Evolutionary conservation across 495 filamentous ascomycete genomes (phyloP).

Genomic region (Daldinia caldariorum): DNA sequence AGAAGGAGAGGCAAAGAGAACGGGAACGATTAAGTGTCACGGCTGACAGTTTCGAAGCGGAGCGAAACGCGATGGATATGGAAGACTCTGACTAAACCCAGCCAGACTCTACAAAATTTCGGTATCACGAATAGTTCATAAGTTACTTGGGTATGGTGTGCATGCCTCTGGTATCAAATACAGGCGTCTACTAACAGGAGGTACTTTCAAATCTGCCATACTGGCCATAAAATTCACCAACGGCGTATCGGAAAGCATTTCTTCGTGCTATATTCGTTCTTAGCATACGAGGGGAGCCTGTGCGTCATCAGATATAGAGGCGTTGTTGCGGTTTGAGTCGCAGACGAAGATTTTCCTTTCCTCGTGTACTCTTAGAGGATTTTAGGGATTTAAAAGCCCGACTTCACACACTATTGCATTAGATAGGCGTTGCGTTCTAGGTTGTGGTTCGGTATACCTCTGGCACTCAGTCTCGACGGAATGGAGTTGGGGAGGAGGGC

Average conservation of each 20-base stretch:
- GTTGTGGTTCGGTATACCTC: slow-evolving; percentile 20
- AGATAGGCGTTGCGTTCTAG: slow-evolving; percentile 46
- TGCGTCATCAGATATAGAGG: slow-evolving; percentile 35
- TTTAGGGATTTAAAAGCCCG: neutral
- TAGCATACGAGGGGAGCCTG: slow-evolving; percentile 9
- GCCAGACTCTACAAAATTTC: slow-evolving; percentile 5
- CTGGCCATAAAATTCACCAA: slow-evolving; percentile 7
- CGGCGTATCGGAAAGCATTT: slow-evolving; percentile 30
- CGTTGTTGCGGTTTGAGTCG: slow-evolving; percentile 26
- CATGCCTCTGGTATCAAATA: slow-evolving; percentile 1
- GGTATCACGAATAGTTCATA: neutral
- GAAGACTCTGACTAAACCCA: slow-evolving; percentile 44
- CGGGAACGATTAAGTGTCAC: slow-evolving; percentile 44
- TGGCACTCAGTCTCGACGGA: slow-evolving; percentile 15
- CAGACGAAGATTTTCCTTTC: slow-evolving; percentile 13
- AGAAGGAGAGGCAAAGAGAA: slow-evolving; percentile 44
- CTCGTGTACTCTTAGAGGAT: slow-evolving; percentile 40
- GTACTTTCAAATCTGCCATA: neutral
- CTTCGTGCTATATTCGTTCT: slow-evolving; percentile 19
- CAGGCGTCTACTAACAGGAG: neutral
- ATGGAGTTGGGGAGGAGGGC: slow-evolving; percentile 11
- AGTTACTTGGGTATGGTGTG: slow-evolving; percentile 1
- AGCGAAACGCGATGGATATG: slow-evolving; percentile 53
- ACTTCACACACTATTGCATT: slow-evolving; percentile 40
- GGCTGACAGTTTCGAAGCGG: slow-evolving; percentile 51